Base-by-base conservation (phyloP, 805 yeast species). In the Kregervanrija delftensis region DNA sequence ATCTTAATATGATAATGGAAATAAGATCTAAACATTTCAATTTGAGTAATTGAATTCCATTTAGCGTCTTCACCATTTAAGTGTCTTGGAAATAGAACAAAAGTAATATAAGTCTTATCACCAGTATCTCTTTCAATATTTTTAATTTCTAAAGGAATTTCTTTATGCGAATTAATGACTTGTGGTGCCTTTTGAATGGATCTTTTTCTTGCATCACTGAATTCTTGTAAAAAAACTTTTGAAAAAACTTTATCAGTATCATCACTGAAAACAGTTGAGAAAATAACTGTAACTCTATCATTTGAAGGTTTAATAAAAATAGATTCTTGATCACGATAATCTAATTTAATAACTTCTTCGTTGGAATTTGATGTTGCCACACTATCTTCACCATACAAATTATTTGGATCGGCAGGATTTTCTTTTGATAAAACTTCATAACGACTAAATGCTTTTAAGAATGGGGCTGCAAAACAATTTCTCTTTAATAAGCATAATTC, bases 1-100 rank as follows among this genome's bases (percentile, higher is more conserved):
- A 97, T 91, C 69, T 93, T 93, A 71, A 93, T 93, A 63, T 93
- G 99, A 67, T 91, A 93, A 66, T 93, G 99, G 83, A 93, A 93
- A 69, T 91, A 93, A 60, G 90, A 95, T 67, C 99, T 77, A 70
- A 93, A 93, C 46, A 87, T 72, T 60, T 88, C 89, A 59, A 93
- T 85, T 64, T 90, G 97, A 33, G 95, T 82, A 51, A 93, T 86
- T 49, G 96, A 84, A 60, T 81, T 85, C 64, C 93, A 93, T 58
- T 87, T 76, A 10, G 53, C 59, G 51, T 86, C 81, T 49, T 77
- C 81, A 37, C 73, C 67, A 30, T 71, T 67, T 52, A 82, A 67
- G 65, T 86, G 95, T 67, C 95, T 76, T 50, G 93, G 95, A 68
- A 86, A 86, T 47, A 86, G 69, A 33, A 86, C 93, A 60, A 80